A percentile compares a stretch with the other conserved stretches of the same genome.
phyloP scores from a whole-genome alignment of 129 eudicot genomes.

The Centrapalus pauciflorus region DNA sequence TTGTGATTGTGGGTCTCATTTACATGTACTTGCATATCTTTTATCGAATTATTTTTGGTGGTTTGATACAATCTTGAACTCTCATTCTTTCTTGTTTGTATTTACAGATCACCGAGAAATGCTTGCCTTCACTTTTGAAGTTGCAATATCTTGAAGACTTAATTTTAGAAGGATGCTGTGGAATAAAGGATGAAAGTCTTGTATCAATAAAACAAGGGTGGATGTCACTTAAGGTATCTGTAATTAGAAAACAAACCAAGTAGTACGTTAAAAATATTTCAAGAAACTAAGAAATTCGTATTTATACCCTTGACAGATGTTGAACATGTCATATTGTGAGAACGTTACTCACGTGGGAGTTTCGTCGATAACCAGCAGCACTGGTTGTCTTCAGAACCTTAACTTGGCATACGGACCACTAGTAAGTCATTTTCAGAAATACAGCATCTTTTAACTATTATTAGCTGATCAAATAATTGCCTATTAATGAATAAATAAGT shows the following conservation, averaged over 20 bases:
- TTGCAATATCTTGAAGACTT: conserved; percentile 71
- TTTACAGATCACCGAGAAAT: conserved; percentile 69
- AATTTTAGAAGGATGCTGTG: conserved; percentile 85
- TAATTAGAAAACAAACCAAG: background rate
- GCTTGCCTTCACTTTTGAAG: conserved; percentile 64
- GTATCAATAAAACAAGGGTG: conserved; percentile 61
- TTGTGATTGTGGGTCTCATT: background rate
- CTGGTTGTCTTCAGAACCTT: conserved; percentile 54
- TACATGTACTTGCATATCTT: background rate
- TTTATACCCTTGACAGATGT: conserved; percentile 43
- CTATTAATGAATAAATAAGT: background rate
- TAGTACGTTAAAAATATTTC: background rate
- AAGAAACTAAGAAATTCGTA: conserved; percentile 13
- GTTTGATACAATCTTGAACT: conserved; percentile 13
- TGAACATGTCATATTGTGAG: conserved; percentile 78
- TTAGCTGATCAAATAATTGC: background rate
- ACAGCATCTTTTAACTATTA: background rate
- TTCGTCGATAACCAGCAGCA: conserved; percentile 56
- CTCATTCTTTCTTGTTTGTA: conserved; percentile 7
- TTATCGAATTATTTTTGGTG: background rate
- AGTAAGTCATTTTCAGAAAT: conserved; percentile 33
- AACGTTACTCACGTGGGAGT: conserved; percentile 68
- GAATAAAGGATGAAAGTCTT: conserved; percentile 76
- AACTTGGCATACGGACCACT: conserved; percentile 74
- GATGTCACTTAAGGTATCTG: conserved; percentile 67